phyloP scores from a whole-genome alignment of 108 stramenopile genomes.

The Cyclotella sp. region DNA sequence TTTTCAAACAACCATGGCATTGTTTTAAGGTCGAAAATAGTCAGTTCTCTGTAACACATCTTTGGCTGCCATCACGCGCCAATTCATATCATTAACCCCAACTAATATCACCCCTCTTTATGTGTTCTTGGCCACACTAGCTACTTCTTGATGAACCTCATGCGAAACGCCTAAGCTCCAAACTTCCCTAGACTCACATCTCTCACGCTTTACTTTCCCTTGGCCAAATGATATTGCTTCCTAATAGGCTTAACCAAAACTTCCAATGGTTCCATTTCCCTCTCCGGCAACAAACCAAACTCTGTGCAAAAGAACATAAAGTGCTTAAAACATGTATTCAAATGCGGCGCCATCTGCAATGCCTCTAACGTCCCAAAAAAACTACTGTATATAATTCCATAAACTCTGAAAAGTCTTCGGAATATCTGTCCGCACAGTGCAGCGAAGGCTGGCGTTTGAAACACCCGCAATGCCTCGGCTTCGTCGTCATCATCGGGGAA shows the following conservation, averaged over 20 bases:
- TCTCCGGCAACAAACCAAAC: constrained; percentile 88
- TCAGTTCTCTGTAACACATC: too few relatives aligned
- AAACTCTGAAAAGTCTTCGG: constrained; percentile 87
- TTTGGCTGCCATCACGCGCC: too few relatives aligned
- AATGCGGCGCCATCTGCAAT: constrained; percentile 89
- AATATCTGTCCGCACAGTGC: constrained; percentile 90
- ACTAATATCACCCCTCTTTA: too few relatives aligned
- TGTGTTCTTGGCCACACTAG: too few relatives aligned
- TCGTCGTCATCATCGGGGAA: constrained; percentile 94
- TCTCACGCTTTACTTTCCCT: constrained; percentile 45
- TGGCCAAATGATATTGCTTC: constrained; percentile 85
- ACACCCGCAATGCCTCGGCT: constrained; percentile 81
- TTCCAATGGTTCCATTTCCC: constrained; percentile 89
- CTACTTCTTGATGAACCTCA: too few relatives aligned
- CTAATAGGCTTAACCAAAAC: constrained; percentile 89
- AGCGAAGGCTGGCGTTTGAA: constrained; percentile 89
- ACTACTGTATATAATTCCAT: constrained; percentile 89
- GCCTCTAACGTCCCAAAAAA: constrained; percentile 92
- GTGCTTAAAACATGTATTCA: constrained; percentile 93
- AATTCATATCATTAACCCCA: too few relatives aligned
- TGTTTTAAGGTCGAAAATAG: too few relatives aligned
- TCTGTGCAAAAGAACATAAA: constrained; percentile 95
- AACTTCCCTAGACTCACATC: too few relatives aligned
- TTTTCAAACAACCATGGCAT: too few relatives aligned
- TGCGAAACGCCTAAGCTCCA: too few relatives aligned